Evolutionary conservation across 495 filamentous ascomycete species (phyloP), one percentile per base, ranked within the genome.

Genomic region (Symbiotaphrina buchneri): DNA sequence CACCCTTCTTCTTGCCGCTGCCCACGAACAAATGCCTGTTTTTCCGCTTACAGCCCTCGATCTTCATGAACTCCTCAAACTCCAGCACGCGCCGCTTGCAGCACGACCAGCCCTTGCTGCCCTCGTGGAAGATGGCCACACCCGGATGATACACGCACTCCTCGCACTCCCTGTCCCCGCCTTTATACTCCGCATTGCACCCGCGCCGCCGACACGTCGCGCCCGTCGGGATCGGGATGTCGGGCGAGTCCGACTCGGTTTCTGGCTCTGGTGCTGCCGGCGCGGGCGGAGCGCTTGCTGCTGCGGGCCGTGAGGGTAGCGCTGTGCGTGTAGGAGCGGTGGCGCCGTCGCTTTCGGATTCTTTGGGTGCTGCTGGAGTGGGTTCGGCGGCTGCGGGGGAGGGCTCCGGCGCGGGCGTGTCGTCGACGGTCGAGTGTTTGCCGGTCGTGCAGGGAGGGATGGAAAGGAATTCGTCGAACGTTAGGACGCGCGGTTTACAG

Each of bases 31-130:
- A 46, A 55, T 97, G 87, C 37, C 60, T 61, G 30, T 62, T 58
- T 48, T 82, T 85, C 18, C 74, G 75, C 44, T 68, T 68, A 53
- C 87, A 97, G 1, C 87, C 87, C 31, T 76, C 67, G 29, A 97
- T 83, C 52, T 75, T 83, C 72, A 97, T 68, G 50, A 97, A 97
- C 52, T 95, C 73, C 48, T 97, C 87, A 44, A 97, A 97, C 46
- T 97, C 87, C 16, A 97, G 59, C 30, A 97, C 87, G 13, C 80
- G 67, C 41, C 77, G 59, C 65, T 95, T 95, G 56, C 87, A 97
- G 60, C 87, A 97, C 17, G 68, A 79, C 63, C 85, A 97, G 6
- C 87, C 87, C 57, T 97, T 97, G 49, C 73, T 84, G 15, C 85
- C 87, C 56, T 97, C 87, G 50, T 97, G 87, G 53, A 97, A 97